Evolutionary conservation across 768 basidiomycete genomes (phyloP), one percentile per base, ranked within the genome.

Genomic region (Pisolithus tinctorius): DNA sequence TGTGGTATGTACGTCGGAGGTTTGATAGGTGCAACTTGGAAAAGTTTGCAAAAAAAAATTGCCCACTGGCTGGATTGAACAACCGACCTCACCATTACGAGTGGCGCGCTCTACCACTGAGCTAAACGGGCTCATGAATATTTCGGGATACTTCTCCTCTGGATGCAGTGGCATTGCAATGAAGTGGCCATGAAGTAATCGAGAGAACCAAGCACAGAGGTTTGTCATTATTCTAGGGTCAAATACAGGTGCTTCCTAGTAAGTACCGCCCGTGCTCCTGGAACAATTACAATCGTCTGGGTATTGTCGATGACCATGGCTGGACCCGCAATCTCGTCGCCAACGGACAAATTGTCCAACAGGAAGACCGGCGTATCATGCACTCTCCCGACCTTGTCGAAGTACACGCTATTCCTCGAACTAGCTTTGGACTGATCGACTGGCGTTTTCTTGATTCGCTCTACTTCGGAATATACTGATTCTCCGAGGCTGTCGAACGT

Each of bases 221-320:
- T 7, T 36, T 6, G 3, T 40, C 54, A 34, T 14, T 65, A 66
- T 74, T 62, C 55, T 0, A 81, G 58, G 1, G 72, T 75, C 57
- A 81, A 73, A 43, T 75, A 74, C 68, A 93, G 63, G 64, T 89
- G 86, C 56, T 81, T 84, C 50, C 80, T 83, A 45, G 83, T 79
- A 50, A 90, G 61, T 7, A 86, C 70, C 17, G 81, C 86, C 62
- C 67, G 79, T 46, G 86, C 81, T 14, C 77, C 81, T 0, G 90
- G 87, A 20, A 92, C 81, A 4, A 98, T 69, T 30, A 98, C 86
- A 54, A 97, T 90, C 23, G 94, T 96, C 72, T 96, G 95, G 20
- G 94, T 97, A 58, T 90, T 76, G 67, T 98, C 94, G 60, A 96
- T 89, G 54, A 98, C 86, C 80, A 97, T 86, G 34, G 93, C 91